Conservation (phyloP, 768 basidiomycete genomes). For the Leucosporidium scottii region DNA sequence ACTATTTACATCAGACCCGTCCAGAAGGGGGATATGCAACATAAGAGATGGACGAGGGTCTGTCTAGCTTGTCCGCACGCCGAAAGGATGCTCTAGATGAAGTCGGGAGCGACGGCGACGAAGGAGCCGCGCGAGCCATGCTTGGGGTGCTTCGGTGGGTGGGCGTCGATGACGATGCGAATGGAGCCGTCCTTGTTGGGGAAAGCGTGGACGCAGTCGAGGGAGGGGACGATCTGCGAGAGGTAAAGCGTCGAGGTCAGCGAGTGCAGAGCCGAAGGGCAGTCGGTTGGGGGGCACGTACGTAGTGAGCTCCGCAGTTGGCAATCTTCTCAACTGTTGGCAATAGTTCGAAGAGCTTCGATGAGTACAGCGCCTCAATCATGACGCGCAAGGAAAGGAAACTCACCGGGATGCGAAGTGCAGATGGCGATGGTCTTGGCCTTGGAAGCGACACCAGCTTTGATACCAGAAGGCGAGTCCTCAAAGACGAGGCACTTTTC, state of each 20-base stretch:
- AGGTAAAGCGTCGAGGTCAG: background rate
- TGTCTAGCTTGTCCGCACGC: no score
- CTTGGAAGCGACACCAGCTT: slow-evolving; percentile 40
- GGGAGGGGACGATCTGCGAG: background rate
- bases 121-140: slow-evolving; percentile 33
- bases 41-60: no score
- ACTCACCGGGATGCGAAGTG: slow-evolving; percentile 40
- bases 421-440: slow-evolving; percentile 43
- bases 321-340: slow-evolving; percentile 37
- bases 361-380: background rate
- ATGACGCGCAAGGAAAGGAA: background rate
- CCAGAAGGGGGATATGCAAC: no score
- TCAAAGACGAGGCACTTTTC: slow-evolving; percentile 49
- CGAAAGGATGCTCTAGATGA: no score
- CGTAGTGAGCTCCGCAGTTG: slow-evolving; percentile 30
- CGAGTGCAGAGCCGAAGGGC: background rate
- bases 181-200: slow-evolving; percentile 22
- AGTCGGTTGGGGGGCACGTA: background rate
- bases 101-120: slow-evolving; percentile 27
- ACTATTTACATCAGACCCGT: no score
- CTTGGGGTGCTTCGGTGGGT: slow-evolving; percentile 29
- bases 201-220: slow-evolving; percentile 32
- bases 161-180: slow-evolving; percentile 28
- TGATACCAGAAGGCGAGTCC: slow-evolving; percentile 44
- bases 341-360: background rate